Base-by-base conservation (phyloP, 805 yeast genomes). In the Cyberlindnera veronae region DNA sequence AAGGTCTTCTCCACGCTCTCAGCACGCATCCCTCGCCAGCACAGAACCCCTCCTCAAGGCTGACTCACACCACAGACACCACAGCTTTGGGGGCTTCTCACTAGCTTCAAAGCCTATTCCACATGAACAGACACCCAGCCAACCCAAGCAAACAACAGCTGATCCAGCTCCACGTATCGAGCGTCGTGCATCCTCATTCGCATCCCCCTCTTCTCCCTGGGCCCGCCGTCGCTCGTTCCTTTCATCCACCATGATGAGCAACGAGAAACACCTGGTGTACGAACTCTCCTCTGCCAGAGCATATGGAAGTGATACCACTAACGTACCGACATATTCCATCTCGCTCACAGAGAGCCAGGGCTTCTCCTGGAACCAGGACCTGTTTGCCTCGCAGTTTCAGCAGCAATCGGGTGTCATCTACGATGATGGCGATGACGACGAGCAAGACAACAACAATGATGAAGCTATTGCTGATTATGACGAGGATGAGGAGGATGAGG, bases 341-440 rank as follows among this genome's bases (percentile, higher is more conserved):
- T 68, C 75, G 13, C 62, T 80, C 29, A 69, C 67, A 18, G 84
- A 81, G 51, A 73, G 82, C 23, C 90, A 84, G 54, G 93, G 93
- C 3, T 84, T 83, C 51, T 61, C 75, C 3, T 84, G 87, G 76
- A 83, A 84, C 56, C 90, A 83, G 54, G 90, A 83, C 51, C 61
- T 82, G 33, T 84, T 82, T 68, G 90, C 88, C 3, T 68, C 81
- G 2, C 79, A 81, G 21, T 79, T 77, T 56, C 85, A 81, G 53
- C 90, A 83, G 42, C 63, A 60, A 32, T 60, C 69, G 34, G 71
- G 70, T 14, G 60, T 65, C 1, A 50, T 66, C 4, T 66, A 60
- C 41, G 68, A 60, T 41, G 63, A 46, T 36, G 46, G 21, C 32
- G 45, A 43, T 31, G 44, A 34, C 23, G 23, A 37, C 21, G 39